Conservation (phyloP, 1,284 basidiomycete species). For the Calocybe gambosa region DNA sequence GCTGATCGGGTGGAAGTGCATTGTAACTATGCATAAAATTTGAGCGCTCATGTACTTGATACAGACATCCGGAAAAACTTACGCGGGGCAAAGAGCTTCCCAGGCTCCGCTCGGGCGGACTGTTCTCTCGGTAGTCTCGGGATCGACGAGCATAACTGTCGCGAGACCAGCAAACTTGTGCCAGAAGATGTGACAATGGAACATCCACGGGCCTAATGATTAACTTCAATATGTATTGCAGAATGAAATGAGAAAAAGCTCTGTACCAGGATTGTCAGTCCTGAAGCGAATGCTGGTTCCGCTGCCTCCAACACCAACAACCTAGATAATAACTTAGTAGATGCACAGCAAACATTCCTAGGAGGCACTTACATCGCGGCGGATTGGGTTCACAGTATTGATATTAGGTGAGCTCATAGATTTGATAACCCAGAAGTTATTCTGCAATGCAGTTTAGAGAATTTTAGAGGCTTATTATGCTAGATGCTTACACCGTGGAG, state of each 20-base stretch:
- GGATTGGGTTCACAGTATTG: constrained; percentile 20
- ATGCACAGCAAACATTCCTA: neutral
- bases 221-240: neutral
- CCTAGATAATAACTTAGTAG: constrained; percentile 9
- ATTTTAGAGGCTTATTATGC: neutral
- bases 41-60: neutral
- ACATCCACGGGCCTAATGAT: constrained; percentile 21
- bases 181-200: constrained; percentile 26
- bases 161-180: constrained; percentile 24
- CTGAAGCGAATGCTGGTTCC: constrained; percentile 19
- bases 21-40: constrained; percentile 1
- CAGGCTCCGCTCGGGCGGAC: constrained; percentile 18
- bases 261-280: constrained; percentile 19
- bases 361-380: constrained; percentile 17
- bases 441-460: constrained; percentile 9
- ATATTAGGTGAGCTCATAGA: constrained; percentile 19
- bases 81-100: constrained; percentile 24
- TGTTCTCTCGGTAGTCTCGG: constrained; percentile 10
- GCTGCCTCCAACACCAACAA: constrained; percentile 17
- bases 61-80: neutral
- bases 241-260: neutral
- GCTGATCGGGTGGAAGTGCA: neutral
- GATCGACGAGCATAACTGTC: constrained; percentile 20
- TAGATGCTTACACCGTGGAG: constrained; percentile 11
- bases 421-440: constrained; percentile 22